These are phyloP conservation scores for Xylariaceae sp. DNA, from an alignment of 2,329 filamentous ascomycete genomes.

Conservation along the genomic window DNA sequence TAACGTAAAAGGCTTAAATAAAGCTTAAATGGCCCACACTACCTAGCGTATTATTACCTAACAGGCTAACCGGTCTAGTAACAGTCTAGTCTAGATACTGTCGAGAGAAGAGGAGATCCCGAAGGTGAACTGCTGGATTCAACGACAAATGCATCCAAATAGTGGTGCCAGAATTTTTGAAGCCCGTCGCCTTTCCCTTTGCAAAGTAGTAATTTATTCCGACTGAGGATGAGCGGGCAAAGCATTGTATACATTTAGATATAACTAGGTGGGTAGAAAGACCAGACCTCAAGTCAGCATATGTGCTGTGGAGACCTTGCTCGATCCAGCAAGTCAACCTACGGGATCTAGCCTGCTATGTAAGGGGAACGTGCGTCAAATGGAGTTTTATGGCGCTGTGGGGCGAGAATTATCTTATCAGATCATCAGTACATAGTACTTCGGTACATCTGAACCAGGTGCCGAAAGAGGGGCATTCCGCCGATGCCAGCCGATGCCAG, in stretches of 20 bases:
- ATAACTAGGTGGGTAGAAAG: too few species aligned
- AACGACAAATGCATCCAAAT: too few species aligned
- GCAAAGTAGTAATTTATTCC: too few species aligned
- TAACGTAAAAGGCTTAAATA: too few species aligned
- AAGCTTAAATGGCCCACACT: not conserved
- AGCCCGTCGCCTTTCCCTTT: too few species aligned
- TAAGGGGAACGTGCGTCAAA: constrained; percentile 2
- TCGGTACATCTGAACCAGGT: constrained; percentile 5
- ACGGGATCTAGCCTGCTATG: not conserved
- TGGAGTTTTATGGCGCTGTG: not conserved
- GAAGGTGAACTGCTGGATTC: not conserved
- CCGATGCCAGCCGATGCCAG: constrained; percentile 11
- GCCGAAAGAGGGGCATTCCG: constrained; percentile 20
- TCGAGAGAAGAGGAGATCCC: too few species aligned
- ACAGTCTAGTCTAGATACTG: not conserved
- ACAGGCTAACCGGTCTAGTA: not conserved
- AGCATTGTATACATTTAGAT: too few species aligned
- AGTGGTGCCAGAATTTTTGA: too few species aligned
- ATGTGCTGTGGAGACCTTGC: too few species aligned
- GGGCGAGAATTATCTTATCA: constrained; percentile 18
- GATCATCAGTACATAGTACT: constrained; percentile 22
- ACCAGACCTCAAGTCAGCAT: too few species aligned
- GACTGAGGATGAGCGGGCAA: too few species aligned
- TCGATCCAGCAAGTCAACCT: not conserved
- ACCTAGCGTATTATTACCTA: not conserved